Base-by-base conservation (phyloP, 208 protist species). In the Trypanosoma platydactyli region DNA sequence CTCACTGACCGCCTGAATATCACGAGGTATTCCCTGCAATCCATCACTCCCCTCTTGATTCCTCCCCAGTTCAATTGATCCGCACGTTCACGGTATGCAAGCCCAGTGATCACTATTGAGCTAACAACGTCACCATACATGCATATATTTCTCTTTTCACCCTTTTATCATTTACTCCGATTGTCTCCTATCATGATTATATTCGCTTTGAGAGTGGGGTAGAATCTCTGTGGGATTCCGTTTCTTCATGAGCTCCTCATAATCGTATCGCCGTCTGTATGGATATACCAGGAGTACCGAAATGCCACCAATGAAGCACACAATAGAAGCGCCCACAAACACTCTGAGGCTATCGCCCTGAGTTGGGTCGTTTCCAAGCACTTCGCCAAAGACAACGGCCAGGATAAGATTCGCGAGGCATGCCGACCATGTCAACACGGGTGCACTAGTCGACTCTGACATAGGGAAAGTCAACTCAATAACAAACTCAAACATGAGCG, bases 401-500 rank as follows among this genome's bases (percentile, higher is more conserved):
- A 92, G 60, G 24, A 87, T 57, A 35, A 92, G 73, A 62, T 86
- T 88, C 1, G 79, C 79, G 1, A 87, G 60, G 62, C 83, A 88
- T 30, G 82, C 86, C n/a, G 71, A 72, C 82, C 82, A 88, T 46
- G 79, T 89, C 27, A 92, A 72, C 48, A 84, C 66, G 24, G 86
- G 83, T 16, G 83, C 86, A 50, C 83, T 86, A 25, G 83, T 89
- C 50, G 76, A 84, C 71, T 92, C 86, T 7, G 70, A 68, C 74
- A 89, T 72, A 5, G 86, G 86, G 67, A 89, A 92, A 20, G 86
- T 92, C 11, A 92, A 67, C 76, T 92, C 86, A 52, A 92, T 77
- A 3, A 87, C 86, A 73, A 84, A 92, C 68, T 92, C 83, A 71
- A 89, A 92, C 77, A 89, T 84, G 50, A 92, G 65, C 7, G 86